A percentile compares a stretch with the other conserved stretches of the same genome.
Conservation (phyloP, 2,329 filamentous ascomycete species). For the Fusarium drepaniforme region DNA sequence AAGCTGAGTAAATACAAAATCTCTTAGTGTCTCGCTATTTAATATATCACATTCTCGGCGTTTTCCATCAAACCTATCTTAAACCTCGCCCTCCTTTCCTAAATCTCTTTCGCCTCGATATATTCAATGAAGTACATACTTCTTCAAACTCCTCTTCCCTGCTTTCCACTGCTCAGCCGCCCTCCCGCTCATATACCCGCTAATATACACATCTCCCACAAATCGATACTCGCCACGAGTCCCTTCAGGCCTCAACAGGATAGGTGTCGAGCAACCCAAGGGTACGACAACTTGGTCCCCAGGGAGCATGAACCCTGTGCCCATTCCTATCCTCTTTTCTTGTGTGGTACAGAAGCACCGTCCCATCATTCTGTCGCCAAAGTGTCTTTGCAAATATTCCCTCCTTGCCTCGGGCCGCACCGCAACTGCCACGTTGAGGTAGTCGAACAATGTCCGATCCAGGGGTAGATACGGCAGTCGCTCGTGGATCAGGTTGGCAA, state of each 20-base stretch:
- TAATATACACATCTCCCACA: slow-evolving; percentile 26
- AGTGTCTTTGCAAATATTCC: slow-evolving; percentile 13
- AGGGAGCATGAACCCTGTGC: slow-evolving; percentile 23
- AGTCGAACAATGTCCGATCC: not conserved
- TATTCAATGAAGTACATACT: slow-evolving; percentile 19
- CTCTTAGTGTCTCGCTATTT: too few relatives aligned
- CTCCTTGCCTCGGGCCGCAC: slow-evolving; percentile 2
- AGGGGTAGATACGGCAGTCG: slow-evolving; percentile 15
- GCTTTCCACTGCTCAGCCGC: slow-evolving; percentile 21
- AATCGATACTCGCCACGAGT: slow-evolving; percentile 16
- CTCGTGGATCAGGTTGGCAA: slow-evolving; percentile 21
- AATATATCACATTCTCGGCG: not conserved
- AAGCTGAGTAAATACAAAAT: too few relatives aligned
- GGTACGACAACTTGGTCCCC: slow-evolving; percentile 25
- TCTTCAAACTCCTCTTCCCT: slow-evolving; percentile 2
- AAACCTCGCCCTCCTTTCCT: not conserved
- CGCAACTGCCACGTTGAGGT: not conserved
- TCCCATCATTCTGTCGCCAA: slow-evolving; percentile 25
- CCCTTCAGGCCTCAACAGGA: slow-evolving; percentile 17
- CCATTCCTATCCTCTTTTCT: slow-evolving; percentile 9
- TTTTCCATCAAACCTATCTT: not conserved
- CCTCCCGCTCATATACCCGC: slow-evolving; percentile 24
- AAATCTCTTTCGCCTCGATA: not conserved
- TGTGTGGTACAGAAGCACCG: slow-evolving; percentile 24
- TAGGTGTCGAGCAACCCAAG: slow-evolving; percentile 22